Base-by-base conservation (phyloP, 139 green algal species). In the Chlorella sp. region DNA sequence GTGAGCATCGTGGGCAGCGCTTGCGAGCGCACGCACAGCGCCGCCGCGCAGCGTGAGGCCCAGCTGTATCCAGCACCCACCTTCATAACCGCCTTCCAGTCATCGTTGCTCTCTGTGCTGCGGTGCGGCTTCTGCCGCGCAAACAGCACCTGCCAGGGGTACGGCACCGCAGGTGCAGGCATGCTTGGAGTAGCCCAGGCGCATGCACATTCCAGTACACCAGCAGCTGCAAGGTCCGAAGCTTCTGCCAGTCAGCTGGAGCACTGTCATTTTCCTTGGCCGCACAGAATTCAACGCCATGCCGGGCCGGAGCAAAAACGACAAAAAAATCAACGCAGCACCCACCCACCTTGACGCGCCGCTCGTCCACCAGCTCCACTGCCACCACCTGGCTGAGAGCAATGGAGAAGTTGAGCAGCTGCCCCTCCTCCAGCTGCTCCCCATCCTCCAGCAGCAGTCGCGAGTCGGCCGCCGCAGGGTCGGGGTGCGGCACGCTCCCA, bases 51-150 rank as follows among this genome's bases (percentile, higher is more conserved):
- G n/a, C n/a, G n/a, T n/a, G n/a, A 51, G 44, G 44, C 44, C 9
- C 44, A 51, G 44, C 57, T 6, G 57, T 28, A 34, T 69, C 3
- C 25, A n/a, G n/a, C n/a, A 4, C 34, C 0, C 76, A 82, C 76
- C 76, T 82, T 82, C 60, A 36, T 30, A 20, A 72, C 28, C 16
- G 36, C 36, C 76, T 72, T 82, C 76, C 76, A 82, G 36, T 82
- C 76, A 28, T 82, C 76, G 16, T 34, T 71, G 26, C 34, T 41
- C 60, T 71, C 76, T 0, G 76, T 68, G 60, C 60, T 72, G 57
- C 36, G 56, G 11, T 82, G 76, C 56, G 76, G 76, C 36, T 67
- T 56, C 36, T 82, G 76, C 17, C 76, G 76, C 13, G 44, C 41
- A 39, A 82, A 82, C 18, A 62, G 1, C 13, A 82, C 26, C 76